phyloP scores from a whole-genome alignment of 1,284 basidiomycete genomes.

The Malassezia psittaci region DNA sequence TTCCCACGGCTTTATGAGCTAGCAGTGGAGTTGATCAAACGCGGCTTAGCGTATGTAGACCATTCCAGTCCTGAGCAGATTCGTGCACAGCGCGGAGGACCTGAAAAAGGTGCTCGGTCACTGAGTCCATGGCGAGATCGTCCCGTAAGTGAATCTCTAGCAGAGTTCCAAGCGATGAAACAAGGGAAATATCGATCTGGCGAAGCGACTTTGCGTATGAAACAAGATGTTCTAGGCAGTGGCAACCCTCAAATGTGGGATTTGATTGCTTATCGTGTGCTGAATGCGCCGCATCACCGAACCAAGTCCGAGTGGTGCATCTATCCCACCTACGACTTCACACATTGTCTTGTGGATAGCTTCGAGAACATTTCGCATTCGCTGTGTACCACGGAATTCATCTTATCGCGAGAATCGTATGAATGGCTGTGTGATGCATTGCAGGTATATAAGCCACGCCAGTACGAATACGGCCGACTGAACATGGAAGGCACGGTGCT shows the following conservation, averaged over 20 bases:
- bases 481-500: constrained; percentile 90
- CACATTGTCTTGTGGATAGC: constrained; percentile 95
- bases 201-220: constrained; percentile 89
- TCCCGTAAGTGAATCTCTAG: constrained; percentile 71
- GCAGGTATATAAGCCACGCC: constrained; percentile 93
- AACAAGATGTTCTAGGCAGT: constrained; percentile 74
- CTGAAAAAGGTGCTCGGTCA: constrained; percentile 68
- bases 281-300: constrained; percentile 82
- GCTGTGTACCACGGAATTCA: constrained; percentile 91
- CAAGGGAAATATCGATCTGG: constrained; percentile 79
- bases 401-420: constrained; percentile 91
- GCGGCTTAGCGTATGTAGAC: constrained; percentile 89
- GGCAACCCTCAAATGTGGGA: constrained; percentile 99
- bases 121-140: constrained; percentile 78
- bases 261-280: constrained; percentile 86
- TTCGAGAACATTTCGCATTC: constrained; percentile 99
- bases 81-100: constrained; percentile 70
- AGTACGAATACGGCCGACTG: constrained; percentile 91
- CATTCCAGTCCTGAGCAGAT: constrained; percentile 93
- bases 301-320: constrained; percentile 75
- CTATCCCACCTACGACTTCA: constrained; percentile 97
- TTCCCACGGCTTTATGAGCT: constrained; percentile 79
- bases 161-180: constrained; percentile 87
- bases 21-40: constrained; percentile 78
- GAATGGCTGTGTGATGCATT: constrained; percentile 98